phyloP scores from a whole-genome alignment of 306 rosid species.

The Rosa multiflora region DNA sequence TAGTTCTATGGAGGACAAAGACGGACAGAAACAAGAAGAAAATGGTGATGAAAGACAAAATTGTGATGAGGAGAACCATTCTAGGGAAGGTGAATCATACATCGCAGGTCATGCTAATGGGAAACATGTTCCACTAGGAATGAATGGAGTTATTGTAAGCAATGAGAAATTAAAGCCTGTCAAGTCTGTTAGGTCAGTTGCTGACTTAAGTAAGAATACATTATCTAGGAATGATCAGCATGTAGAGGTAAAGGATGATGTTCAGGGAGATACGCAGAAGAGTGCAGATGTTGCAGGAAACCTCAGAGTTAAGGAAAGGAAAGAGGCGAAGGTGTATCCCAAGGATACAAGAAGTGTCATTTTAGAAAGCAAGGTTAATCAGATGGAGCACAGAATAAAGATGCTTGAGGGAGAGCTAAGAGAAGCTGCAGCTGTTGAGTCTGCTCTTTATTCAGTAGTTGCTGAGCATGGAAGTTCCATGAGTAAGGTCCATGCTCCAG shows the following conservation, averaged over 20 bases:
- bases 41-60: constrained; percentile 23
- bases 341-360: constrained; percentile 59
- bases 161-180: constrained; percentile 60
- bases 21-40: constrained; percentile 27
- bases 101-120: constrained; percentile 26
- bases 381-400: constrained; percentile 72
- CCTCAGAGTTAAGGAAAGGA: constrained; percentile 49
- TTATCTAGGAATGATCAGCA: constrained; percentile 36
- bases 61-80: constrained; percentile 35
- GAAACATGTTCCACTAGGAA: constrained; percentile 34
- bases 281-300: constrained; percentile 41
- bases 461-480: constrained; percentile 99
- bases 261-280: constrained; percentile 50
- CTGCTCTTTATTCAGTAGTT: constrained; percentile 83
- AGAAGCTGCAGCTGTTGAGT: constrained; percentile 92
- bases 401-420: constrained; percentile 92
- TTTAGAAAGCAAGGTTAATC: constrained; percentile 67
- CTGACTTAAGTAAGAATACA: constrained; percentile 55
- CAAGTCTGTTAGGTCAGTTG: constrained; percentile 81
- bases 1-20: constrained; percentile 35
- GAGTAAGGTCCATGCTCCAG: constrained; percentile 98
- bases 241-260: constrained; percentile 44
- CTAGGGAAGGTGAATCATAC: constrained; percentile 42
- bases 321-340: constrained; percentile 71
- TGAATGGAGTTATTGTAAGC: constrained; percentile 38